phyloP scores from a whole-genome alignment of 192 early-diverging fungal genomes.

The Backusella morwellensis region DNA sequence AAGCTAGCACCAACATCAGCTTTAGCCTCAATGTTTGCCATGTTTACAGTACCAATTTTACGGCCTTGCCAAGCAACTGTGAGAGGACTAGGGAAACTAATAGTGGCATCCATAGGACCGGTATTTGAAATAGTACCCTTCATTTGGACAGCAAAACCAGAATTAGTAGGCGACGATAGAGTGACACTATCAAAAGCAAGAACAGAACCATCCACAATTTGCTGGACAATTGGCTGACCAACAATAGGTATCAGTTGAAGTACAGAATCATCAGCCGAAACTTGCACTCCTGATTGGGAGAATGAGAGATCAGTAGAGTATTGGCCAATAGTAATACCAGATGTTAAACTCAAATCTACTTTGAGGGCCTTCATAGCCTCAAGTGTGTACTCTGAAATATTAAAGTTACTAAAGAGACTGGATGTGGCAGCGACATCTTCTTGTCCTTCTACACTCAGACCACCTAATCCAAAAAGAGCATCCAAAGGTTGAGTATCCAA shows the following conservation, averaged over 20 bases:
- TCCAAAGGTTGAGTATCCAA: conserved; percentile 45
- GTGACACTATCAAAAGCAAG: conserved; percentile 38
- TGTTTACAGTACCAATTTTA: conserved; percentile 43
- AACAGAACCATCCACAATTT: conserved; percentile 39
- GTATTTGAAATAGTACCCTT: conserved; percentile 44
- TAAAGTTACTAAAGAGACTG: conserved; percentile 41
- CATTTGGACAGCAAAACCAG: conserved; percentile 41
- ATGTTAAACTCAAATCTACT: conserved; percentile 44
- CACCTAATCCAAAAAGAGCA: conserved; percentile 43
- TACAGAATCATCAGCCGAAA: conserved; percentile 46
- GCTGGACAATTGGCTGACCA: conserved; percentile 56
- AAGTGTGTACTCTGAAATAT: conserved; percentile 42
- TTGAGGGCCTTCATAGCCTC: conserved; percentile 47
- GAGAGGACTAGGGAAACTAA: conserved; percentile 42
- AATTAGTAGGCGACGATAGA: conserved; percentile 38
- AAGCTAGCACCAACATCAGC: conserved; percentile 50
- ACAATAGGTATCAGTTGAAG: conserved; percentile 49
- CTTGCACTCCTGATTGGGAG: conserved; percentile 42
- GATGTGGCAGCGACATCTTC: conserved; percentile 18
- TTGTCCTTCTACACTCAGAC: conserved; percentile 33
- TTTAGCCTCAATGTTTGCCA: conserved; percentile 40
- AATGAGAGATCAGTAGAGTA: conserved; percentile 43
- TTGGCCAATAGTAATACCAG: conserved; percentile 46
- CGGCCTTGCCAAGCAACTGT: conserved; percentile 36
- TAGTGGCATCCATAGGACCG: conserved; percentile 49